Conservation (phyloP, 2,329 filamentous ascomycete species). For the Trichoderma breve region DNA sequence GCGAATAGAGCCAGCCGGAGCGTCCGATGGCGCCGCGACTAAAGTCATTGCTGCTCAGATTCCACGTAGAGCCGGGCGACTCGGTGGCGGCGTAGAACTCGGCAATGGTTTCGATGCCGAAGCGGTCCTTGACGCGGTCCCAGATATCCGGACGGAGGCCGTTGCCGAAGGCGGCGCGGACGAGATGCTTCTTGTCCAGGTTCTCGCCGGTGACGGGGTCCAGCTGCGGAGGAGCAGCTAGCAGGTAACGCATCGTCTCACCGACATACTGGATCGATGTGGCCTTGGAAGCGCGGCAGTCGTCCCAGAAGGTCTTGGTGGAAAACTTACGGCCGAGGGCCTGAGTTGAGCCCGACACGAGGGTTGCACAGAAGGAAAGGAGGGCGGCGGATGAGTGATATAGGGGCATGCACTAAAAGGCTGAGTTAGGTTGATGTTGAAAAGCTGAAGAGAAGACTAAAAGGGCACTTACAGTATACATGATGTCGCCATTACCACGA, state of each 20-base stretch:
- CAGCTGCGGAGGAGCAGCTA: slow-evolving; percentile 61
- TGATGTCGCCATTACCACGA: slow-evolving; percentile 62
- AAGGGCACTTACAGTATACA: slow-evolving; percentile 63
- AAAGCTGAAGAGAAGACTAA: neutral
- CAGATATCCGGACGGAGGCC: slow-evolving; percentile 83
- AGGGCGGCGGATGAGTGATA: slow-evolving; percentile 80
- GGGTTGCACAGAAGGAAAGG: slow-evolving; percentile 62
- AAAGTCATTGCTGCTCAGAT: slow-evolving; percentile 70
- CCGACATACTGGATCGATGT: slow-evolving; percentile 85
- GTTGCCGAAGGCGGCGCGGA: slow-evolving; percentile 80
- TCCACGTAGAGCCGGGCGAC: slow-evolving; percentile 67
- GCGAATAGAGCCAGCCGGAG: slow-evolving; percentile 59
- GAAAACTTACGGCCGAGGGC: slow-evolving; percentile 77
- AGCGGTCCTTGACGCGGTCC: slow-evolving; percentile 78
- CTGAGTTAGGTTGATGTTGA: neutral
- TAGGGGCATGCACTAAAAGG: slow-evolving; percentile 72
- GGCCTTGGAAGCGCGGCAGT: slow-evolving; percentile 67
- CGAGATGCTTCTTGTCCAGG: slow-evolving; percentile 68
- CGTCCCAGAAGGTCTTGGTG: slow-evolving; percentile 71
- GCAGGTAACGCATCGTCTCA: slow-evolving; percentile 79
- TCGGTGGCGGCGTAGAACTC: slow-evolving; percentile 84
- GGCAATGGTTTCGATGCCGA: slow-evolving; percentile 68
- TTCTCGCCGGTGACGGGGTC: slow-evolving; percentile 64
- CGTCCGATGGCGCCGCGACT: slow-evolving; percentile 76
- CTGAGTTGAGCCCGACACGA: slow-evolving; percentile 63